Base-by-base conservation (phyloP, 345 rosid species). In the Psidium guajava region DNA sequence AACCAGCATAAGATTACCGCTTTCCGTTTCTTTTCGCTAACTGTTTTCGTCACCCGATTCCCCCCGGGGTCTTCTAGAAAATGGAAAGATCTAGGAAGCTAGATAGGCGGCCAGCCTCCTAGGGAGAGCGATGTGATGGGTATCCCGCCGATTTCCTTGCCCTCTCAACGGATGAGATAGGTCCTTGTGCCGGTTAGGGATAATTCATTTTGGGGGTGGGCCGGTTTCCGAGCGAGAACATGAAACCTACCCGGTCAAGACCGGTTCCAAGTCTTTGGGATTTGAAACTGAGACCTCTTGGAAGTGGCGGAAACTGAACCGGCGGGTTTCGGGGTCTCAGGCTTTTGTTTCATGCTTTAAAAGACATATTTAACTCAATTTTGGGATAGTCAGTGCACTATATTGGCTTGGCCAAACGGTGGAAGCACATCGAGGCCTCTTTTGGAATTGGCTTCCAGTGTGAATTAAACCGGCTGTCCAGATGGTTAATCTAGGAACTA, bases 321-420 rank as follows among this genome's bases (percentile, higher is more conserved):
- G 11, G 4, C 28, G 22, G 42, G 7, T 64, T 64, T 18, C 2
- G 0, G 36, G 36, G 16, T 14, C 11, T 0, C 42, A 64, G 15
- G 2, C 28, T 28, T 28, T 61, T 0, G 32, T 64, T 15, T 64
- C 75, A 28, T 64, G 7, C 32, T 28, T 64, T 0, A 64, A 64
- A 64, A 64, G 28, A 64, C 28, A 8, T 16, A 28, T 28, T 15
- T 1, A 64, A 28, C 75, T 64, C 32, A 15, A 3, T 28, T 28
- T 28, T 8, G 20, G 22, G 22, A 64, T 15, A 16, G 0, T 3
- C 7, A 64, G 22, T 20, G 3, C 42, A 64, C 28, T 18, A 0
- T 6, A 36, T 69, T 18, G 1, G 25, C 24, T 42, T 36, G 22
- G 3, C 80, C 80, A 32, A 69, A 36, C 18, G 25, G 11, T 1